Conservation (phyloP, 257 asterid species). For the Solanum commersonii region DNA sequence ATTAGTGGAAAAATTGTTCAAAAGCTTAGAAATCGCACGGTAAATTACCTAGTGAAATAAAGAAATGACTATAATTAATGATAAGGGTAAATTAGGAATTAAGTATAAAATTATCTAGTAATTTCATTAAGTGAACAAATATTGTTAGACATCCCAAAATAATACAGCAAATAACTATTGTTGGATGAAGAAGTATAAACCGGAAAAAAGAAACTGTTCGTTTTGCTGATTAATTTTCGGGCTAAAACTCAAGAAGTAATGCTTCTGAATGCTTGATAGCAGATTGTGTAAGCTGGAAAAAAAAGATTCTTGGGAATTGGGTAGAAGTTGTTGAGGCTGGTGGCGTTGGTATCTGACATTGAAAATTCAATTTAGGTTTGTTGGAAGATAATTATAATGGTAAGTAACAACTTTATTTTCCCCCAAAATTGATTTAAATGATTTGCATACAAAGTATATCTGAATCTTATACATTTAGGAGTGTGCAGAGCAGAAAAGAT, state of each 20-base stretch:
- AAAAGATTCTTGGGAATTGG: background rate
- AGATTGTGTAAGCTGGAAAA: background rate
- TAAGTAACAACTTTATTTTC: background rate
- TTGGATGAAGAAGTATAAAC: too few species aligned
- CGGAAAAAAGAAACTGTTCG: background rate
- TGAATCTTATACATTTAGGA: conserved; percentile 14
- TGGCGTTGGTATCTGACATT: background rate
- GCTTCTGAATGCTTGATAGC: background rate
- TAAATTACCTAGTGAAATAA: too few species aligned
- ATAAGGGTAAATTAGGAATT: too few species aligned
- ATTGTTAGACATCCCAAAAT: too few species aligned
- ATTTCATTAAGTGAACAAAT: too few species aligned
- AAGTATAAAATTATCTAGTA: too few species aligned
- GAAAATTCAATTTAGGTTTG: background rate
- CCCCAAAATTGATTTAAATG: background rate
- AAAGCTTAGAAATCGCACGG: too few species aligned
- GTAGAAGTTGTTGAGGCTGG: background rate
- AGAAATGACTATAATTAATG: too few species aligned
- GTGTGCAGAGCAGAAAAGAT: conserved; percentile 14
- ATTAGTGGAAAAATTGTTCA: too few species aligned
- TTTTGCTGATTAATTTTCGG: background rate
- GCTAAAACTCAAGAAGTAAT: background rate
- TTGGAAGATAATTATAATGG: background rate
- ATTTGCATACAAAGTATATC: background rate
- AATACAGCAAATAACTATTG: too few species aligned